Conservation (phyloP, 495 filamentous ascomycete species). For the Aspergillus haitiensis region DNA sequence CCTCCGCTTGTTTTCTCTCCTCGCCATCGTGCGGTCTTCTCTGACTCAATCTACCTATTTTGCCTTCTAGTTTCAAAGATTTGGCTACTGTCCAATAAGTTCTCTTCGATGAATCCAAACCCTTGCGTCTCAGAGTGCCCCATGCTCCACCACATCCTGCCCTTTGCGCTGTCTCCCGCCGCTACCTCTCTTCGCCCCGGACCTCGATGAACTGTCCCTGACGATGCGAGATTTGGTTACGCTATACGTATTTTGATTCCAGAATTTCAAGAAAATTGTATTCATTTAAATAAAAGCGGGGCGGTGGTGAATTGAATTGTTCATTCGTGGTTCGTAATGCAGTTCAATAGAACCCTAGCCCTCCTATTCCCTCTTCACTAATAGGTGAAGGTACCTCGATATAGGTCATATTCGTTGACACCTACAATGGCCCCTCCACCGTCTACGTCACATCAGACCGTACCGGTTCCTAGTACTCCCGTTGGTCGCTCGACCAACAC, state of each 20-base stretch:
- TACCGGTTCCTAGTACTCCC: slow-evolving; percentile 10
- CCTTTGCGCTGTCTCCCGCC: slow-evolving; percentile 15
- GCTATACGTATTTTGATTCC: slow-evolving; percentile 1
- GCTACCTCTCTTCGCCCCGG: slow-evolving; percentile 12
- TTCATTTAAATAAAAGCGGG: too few relatives aligned
- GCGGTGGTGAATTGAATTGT: too few relatives aligned
- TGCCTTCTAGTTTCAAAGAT: not conserved
- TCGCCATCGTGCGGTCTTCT: slow-evolving; percentile 3
- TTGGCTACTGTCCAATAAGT: not conserved
- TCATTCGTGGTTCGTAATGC: too few relatives aligned
- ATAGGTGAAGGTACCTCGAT: too few relatives aligned
- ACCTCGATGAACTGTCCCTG: slow-evolving; percentile 25
- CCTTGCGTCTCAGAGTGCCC: slow-evolving; percentile 9
- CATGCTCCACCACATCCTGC: slow-evolving; percentile 25
- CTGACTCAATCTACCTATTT: not conserved
- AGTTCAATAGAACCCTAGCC: too few relatives aligned
- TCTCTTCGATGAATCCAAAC: slow-evolving; percentile 15
- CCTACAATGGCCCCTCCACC: slow-evolving; percentile 22
- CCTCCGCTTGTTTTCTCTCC: not conserved
- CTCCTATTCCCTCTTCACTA: too few relatives aligned
- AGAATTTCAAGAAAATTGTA: too few relatives aligned
- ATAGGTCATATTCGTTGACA: slow-evolving; percentile 2
- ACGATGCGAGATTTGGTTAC: slow-evolving; percentile 17
- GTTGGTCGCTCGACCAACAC: slow-evolving; percentile 14
- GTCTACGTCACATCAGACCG: slow-evolving; percentile 18